Conservation (phyloP, 2,329 filamentous ascomycete species). For the Cladosporium colombiae region DNA sequence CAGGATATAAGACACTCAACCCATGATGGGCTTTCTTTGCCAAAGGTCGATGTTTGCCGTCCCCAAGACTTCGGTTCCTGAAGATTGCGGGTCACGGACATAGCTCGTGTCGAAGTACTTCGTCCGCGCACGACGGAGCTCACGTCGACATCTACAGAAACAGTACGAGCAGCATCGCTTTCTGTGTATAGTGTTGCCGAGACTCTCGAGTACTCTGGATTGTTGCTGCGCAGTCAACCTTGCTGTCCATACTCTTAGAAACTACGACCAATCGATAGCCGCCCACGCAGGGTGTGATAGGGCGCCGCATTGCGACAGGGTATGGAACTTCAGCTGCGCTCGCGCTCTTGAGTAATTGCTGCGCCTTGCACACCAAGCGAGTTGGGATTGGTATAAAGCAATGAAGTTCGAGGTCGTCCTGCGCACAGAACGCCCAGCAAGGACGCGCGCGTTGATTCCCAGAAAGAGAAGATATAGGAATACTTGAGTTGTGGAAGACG, state of each 20-base stretch:
- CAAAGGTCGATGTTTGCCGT: not conserved
- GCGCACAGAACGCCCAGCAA: not conserved
- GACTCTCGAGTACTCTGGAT: not conserved
- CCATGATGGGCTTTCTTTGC: not conserved
- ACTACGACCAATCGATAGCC: not conserved
- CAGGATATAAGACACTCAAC: not conserved
- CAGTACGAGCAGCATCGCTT: not conserved
- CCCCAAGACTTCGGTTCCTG: not conserved
- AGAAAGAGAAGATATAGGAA: slow-evolving; percentile 15
- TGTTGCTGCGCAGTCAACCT: not conserved
- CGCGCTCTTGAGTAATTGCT: not conserved
- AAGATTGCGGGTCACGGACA: not conserved
- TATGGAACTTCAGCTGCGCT: not conserved
- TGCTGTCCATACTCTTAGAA: not conserved
- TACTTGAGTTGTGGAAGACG: not conserved
- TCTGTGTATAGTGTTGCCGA: not conserved
- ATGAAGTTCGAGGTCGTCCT: not conserved
- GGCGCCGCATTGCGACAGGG: not conserved
- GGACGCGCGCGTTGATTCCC: slow-evolving; percentile 8
- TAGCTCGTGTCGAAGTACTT: not conserved
- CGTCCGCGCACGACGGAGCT: not conserved
- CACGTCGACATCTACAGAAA: not conserved
- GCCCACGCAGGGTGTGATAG: not conserved
- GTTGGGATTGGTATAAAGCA: not conserved
- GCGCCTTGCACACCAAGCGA: not conserved